Percentiles rank a stretch among this genome's conserved stretches.
Evolutionary conservation across 768 basidiomycete species (phyloP).

Genomic region (Lanmaoa rubissima): DNA sequence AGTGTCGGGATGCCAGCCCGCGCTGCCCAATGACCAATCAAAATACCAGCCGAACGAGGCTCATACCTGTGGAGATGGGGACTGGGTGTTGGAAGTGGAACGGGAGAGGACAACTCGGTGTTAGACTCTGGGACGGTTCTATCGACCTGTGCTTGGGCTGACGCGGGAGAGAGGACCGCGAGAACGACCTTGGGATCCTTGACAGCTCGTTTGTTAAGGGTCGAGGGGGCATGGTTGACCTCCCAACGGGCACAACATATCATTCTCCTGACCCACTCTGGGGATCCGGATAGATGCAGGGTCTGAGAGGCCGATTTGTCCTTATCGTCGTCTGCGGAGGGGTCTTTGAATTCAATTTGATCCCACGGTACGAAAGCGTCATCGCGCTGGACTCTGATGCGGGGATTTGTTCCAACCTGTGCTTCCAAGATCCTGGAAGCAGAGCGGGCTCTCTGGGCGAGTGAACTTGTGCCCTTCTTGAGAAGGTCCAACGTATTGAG

Average conservation of each 20-base stretch:
- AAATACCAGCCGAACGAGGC: constrained; percentile 57
- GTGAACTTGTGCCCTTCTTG: constrained; percentile 81
- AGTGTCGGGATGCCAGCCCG: constrained; percentile 58
- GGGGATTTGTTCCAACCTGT: constrained; percentile 78
- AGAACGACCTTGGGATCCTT: constrained; percentile 54
- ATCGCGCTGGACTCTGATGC: constrained; percentile 79
- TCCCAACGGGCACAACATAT: constrained; percentile 85
- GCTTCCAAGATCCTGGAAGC: constrained; percentile 89
- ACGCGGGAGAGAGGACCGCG: constrained; percentile 48
- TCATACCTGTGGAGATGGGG: constrained; percentile 58
- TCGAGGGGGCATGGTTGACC: constrained; percentile 47
- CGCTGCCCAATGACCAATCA: constrained; percentile 67
- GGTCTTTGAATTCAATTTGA: constrained; percentile 53
- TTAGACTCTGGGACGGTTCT: constrained; percentile 14
- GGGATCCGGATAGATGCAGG: constrained; percentile 42
- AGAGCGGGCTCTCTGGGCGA: constrained; percentile 80
- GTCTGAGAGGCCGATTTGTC: constrained; percentile 24
- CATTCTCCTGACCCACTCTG: constrained; percentile 83
- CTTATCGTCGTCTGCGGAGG: constrained; percentile 22
- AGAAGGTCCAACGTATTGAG: constrained; percentile 89
- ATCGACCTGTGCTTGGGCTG: constrained; percentile 28
- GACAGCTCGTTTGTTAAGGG: constrained; percentile 20
- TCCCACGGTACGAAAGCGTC: constrained; percentile 86
- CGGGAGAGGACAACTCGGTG: constrained; percentile 44
- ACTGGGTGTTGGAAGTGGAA: constrained; percentile 64